Percentiles rank a stretch among this genome's conserved stretches.
Evolutionary conservation across 345 rosid genomes (phyloP).

Genomic region (Eucalyptus erythrocorys): DNA sequence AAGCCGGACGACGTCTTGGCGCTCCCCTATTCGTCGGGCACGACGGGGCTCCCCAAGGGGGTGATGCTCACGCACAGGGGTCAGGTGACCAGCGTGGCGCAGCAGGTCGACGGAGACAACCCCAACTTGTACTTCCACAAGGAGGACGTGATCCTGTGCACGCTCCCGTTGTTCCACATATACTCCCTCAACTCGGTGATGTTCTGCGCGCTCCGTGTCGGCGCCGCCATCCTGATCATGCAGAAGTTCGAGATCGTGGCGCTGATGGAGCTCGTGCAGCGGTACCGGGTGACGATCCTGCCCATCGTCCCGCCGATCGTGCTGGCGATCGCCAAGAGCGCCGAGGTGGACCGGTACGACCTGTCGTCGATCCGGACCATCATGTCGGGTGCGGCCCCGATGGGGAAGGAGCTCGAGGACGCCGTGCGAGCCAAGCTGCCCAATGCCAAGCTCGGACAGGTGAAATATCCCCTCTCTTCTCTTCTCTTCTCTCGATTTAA

Average conservation of each 20-base stretch:
- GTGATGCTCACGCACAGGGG: conserved; percentile 90
- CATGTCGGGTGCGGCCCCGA: conserved; percentile 81
- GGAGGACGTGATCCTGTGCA: conserved; percentile 67
- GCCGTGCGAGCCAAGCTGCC: conserved; percentile 55
- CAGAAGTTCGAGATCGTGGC: conserved; percentile 56
- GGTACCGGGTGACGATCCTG: conserved; percentile 56
- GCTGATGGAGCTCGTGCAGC: conserved; percentile 46
- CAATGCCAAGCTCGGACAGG: conserved; percentile 86
- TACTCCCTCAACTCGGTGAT: conserved; percentile 60
- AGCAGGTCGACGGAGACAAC: conserved; percentile 92
- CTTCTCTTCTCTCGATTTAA: not conserved
- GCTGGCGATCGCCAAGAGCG: conserved; percentile 49
- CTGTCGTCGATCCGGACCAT: conserved; percentile 53
- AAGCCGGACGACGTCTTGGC: conserved; percentile 67
- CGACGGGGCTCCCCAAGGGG: conserved; percentile 92
- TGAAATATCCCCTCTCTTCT: not conserved
- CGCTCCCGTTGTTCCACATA: conserved; percentile 75
- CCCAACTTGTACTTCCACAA: conserved; percentile 65
- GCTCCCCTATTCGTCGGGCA: conserved; percentile 89
- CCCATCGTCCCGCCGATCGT: conserved; percentile 83
- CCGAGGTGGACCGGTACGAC: conserved; percentile 53
- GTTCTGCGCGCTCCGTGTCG: conserved; percentile 71
- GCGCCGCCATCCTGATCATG: conserved; percentile 79
- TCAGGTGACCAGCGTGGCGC: conserved; percentile 68
- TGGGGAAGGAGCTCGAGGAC: conserved; percentile 93